Percentiles rank a stretch among this genome's conserved stretches.
Evolutionary conservation across 257 asterid species (phyloP).

Genomic region (Solanum megistacrolobum): DNA sequence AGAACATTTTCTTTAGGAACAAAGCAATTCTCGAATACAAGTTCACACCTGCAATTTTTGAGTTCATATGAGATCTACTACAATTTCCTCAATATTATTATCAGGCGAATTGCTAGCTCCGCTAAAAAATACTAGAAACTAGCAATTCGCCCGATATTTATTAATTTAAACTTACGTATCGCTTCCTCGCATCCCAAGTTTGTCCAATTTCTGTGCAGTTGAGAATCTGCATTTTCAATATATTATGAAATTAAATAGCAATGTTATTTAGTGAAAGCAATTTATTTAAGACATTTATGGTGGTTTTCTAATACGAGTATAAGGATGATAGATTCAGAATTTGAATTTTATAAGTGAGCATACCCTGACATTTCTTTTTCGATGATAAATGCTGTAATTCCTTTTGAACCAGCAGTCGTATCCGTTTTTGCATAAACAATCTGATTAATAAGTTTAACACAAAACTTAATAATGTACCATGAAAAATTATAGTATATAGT

Average conservation of each 20-base stretch:
- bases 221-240: constrained; percentile 59
- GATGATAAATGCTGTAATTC: constrained; percentile 91
- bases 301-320: background rate
- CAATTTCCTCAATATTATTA: background rate
- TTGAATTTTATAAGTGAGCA: background rate
- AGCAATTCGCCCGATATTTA: background rate
- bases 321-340: background rate
- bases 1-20: constrained; percentile 82
- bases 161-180: constrained; percentile 63
- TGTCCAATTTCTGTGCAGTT: constrained; percentile 96
- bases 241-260: background rate
- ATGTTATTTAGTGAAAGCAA: background rate
- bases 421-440: constrained; percentile 96
- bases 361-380: constrained; percentile 98
- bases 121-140: too few relatives aligned
- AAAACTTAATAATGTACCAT: background rate
- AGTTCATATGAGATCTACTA: background rate
- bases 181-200: constrained; percentile 98
- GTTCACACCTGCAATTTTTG: constrained; percentile 74
- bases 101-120: background rate
- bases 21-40: constrained; percentile 95
- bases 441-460: constrained; percentile 26
- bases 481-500: background rate
- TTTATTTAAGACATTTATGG: background rate
- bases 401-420: constrained; percentile 67